Base-by-base conservation (phyloP, 108 stramenopile genomes). In the Cyclotella cryptica region DNA sequence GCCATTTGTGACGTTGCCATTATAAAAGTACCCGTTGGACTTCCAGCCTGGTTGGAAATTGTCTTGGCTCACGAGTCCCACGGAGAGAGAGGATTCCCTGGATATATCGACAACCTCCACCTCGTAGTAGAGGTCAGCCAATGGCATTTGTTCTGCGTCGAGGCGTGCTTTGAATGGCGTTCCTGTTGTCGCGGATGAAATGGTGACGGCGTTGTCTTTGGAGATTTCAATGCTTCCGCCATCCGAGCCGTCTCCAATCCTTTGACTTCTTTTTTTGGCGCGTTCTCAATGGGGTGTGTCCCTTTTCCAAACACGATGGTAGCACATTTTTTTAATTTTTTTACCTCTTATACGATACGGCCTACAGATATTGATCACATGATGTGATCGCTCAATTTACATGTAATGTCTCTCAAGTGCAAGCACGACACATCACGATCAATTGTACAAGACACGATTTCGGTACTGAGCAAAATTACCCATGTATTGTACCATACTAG, bases 1-100 rank as follows among this genome's bases (percentile, higher is more conserved):
- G 24, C 88, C 86, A 66, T 89, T 87, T 27, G 88, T 87, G 10
- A 87, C 66, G 42, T 89, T 89, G 12, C 88, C 86, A 74, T 89
- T 89, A 81, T 89, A 89, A 59, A 89, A 87, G 78, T 74, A 80
- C 19, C 88, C 88, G 59, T 75, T 73, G 18, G 69, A 87, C 30
- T 75, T 71, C 76, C 78, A 89, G 18, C 88, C 88, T 10, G 85
- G 79, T 57, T 49, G 69, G 45, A 89, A 83, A 17, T 78, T 66
- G 11, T 55, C 55, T 30, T 74, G 45, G 10, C 63, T 51, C 19
- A 84, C 88, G 35, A 89, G 54, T 35, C 88, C 88, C 15, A 89
- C 86, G 11, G 39, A 72, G 15, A 80, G 40, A 39, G 55, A 59
- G 4, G 74, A 65, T 15, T 42, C 64, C 8, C 54, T 54, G 29